Evolutionary conservation across 1,284 basidiomycete genomes (phyloP), one percentile per base, ranked within the genome.

Genomic region (Rhodotorula mucilaginosa): DNA sequence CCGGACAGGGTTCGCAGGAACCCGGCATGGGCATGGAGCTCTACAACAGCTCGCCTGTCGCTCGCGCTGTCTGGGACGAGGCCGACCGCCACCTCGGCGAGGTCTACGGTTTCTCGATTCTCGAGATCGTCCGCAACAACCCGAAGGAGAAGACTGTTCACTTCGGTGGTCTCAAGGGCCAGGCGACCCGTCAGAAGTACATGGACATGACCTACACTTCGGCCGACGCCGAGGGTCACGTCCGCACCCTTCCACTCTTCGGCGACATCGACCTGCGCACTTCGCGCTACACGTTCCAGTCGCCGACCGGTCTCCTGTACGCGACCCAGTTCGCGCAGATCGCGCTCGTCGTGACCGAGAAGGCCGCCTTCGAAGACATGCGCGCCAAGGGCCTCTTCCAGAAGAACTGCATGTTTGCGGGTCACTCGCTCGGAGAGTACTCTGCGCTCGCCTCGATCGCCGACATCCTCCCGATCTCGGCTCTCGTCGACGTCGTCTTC

Each of bases 11-110:
- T 68, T 98, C 94, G 34, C 97, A 99, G 82, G 96, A 99, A 82
- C 89, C 90, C 61, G 93, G 95, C 52, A 99, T 99, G 96, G 96
- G 97, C 56, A 98, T 99, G 95, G 95, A 98, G 78, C 87, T 99
- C 5, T 99, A 98, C 86, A 90, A 89, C 81, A 88, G 84, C 77
- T 97, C 93, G 18, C 89, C 92, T 57, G 93, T 95, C 52, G 97
- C 96, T 74, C 91, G 91, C 77, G 90, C 92, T 61, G 94, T 98
- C 67, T 99, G 96, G 96, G 95, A 99, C 73, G 90, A 90, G 69
- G 96, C 96, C 65, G 96, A 99, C 80, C 87, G 88, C 34, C 96
- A 99, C 82, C 84, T 99, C 73, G 90, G 91, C 69, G 90, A 92
- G 47, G 92, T 96, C 21, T 96, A 98, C 81, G 96, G 93, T 58